These are phyloP conservation scores for Neopestalotiopsis rosae DNA, from an alignment of 2,329 filamentous ascomycete species.

Conservation along the genomic window DNA sequence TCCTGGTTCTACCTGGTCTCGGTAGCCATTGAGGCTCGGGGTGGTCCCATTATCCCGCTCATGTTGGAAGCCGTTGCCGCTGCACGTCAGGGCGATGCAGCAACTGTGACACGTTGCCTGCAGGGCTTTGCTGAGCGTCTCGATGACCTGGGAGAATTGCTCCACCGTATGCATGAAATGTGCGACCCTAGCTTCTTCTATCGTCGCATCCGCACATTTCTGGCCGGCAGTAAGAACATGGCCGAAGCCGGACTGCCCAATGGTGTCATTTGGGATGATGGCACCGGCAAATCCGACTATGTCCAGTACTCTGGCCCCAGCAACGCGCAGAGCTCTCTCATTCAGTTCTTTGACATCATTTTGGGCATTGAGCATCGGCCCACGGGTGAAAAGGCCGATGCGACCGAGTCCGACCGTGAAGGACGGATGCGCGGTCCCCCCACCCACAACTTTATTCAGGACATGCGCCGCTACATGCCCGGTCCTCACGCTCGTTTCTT, in stretches of 20 bases:
- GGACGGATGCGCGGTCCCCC: slow-evolving; percentile 44
- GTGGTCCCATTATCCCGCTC: slow-evolving; percentile 82
- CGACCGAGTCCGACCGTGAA: slow-evolving; percentile 52
- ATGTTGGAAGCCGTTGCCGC: slow-evolving; percentile 89
- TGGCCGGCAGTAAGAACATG: slow-evolving; percentile 98
- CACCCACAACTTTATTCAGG: slow-evolving; percentile 88
- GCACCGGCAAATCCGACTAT: slow-evolving; percentile 70
- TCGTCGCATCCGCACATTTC: slow-evolving; percentile 91
- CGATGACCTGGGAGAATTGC: slow-evolving; percentile 79
- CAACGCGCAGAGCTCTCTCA: slow-evolving; percentile 95
- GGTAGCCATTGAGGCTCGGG: slow-evolving; percentile 92
- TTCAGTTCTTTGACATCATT: slow-evolving; percentile 96
- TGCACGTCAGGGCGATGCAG: slow-evolving; percentile 71
- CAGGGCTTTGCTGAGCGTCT: slow-evolving; percentile 83
- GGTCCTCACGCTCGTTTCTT: slow-evolving; percentile 90
- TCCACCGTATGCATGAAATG: slow-evolving; percentile 92
- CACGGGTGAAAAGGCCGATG: slow-evolving; percentile 72
- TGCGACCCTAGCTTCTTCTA: slow-evolving; percentile 97
- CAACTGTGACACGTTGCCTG: slow-evolving; percentile 78
- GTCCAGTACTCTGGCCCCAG: slow-evolving; percentile 91
- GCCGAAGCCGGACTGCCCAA: slow-evolving; percentile 86
- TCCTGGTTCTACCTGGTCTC: slow-evolving; percentile 99
- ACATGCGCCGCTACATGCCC: slow-evolving; percentile 98
- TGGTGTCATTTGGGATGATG: slow-evolving; percentile 87
- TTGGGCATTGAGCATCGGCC: slow-evolving; percentile 90